Percentiles rank a stretch among this genome's conserved stretches.
These are phyloP conservation scores for Somion occarium DNA, from an alignment of 1,284 basidiomycete genomes.

Conservation along the genomic window DNA sequence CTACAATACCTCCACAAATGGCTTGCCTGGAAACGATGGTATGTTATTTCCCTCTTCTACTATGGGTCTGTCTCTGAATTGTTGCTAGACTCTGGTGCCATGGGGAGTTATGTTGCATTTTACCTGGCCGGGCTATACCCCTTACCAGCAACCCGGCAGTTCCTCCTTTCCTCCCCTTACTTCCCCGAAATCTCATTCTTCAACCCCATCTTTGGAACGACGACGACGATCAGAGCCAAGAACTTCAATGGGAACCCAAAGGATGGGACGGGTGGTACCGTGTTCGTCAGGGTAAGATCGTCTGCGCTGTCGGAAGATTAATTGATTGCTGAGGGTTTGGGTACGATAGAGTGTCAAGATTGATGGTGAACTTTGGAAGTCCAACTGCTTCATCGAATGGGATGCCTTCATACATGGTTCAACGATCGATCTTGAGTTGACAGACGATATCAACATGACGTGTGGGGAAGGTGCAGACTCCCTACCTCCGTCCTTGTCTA, in stretches of 20 bases:
- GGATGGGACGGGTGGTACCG: constrained; percentile 44
- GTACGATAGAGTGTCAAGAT: constrained; percentile 45
- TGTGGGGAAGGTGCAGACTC: constrained; percentile 43
- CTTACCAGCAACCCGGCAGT: constrained; percentile 53
- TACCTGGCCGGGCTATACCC: constrained; percentile 59
- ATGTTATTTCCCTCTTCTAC: constrained; percentile 13
- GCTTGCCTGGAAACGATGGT: constrained; percentile 62
- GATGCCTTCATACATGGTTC: constrained; percentile 50
- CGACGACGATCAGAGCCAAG: constrained; percentile 48
- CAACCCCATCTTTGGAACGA: constrained; percentile 52
- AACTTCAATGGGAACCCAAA: constrained; percentile 50
- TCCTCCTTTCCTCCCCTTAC: constrained; percentile 57
- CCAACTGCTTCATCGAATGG: constrained; percentile 61
- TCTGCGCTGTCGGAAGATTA: neutral
- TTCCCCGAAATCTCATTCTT: constrained; percentile 56
- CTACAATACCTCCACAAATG: constrained; percentile 51
- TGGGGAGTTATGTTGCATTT: constrained; percentile 64
- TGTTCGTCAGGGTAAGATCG: constrained; percentile 49
- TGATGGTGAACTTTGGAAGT: constrained; percentile 50
- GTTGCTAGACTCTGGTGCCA: constrained; percentile 44
- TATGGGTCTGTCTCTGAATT: neutral
- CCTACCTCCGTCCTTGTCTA: constrained; percentile 57
- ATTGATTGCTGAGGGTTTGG: neutral
- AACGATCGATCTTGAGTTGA: constrained; percentile 45
- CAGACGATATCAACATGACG: constrained; percentile 42